Evolutionary conservation across 2,329 filamentous ascomycete genomes (phyloP).

Genomic region (Botryotinia calthae): DNA sequence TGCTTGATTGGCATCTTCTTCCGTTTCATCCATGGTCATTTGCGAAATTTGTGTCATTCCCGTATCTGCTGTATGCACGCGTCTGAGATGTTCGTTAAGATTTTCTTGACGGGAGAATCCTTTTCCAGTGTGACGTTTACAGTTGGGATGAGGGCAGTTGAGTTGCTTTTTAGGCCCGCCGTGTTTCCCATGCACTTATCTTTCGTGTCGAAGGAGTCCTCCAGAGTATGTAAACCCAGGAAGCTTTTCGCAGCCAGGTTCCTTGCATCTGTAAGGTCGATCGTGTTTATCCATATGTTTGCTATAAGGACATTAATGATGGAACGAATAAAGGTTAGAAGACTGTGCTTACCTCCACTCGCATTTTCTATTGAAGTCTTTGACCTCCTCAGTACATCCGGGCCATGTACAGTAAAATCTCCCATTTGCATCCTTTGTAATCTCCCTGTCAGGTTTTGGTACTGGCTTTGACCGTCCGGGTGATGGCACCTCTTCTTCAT

Average conservation of each 20-base stretch:
- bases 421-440: constrained; percentile 64
- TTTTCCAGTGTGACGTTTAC: constrained; percentile 83
- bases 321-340: constrained; percentile 27
- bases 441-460: constrained; percentile 57
- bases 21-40: constrained; percentile 43
- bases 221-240: constrained; percentile 95
- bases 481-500: constrained; percentile 35
- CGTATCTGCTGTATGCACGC: constrained; percentile 70
- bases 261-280: constrained; percentile 81
- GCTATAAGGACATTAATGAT: constrained; percentile 45
- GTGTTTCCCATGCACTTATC: constrained; percentile 72
- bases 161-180: constrained; percentile 84
- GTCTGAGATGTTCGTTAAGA: constrained; percentile 85
- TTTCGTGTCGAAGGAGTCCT: constrained; percentile 82
- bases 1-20: constrained; percentile 44
- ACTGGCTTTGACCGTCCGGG: constrained; percentile 48
- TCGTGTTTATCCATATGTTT: constrained; percentile 99
- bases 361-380: constrained; percentile 76
- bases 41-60: constrained; percentile 36
- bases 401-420: constrained; percentile 72
- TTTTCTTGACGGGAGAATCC: constrained; percentile 95
- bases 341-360: constrained; percentile 72
- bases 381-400: constrained; percentile 64
- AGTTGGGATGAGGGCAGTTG: constrained; percentile 81
- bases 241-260: constrained; percentile 83